Percentiles rank a stretch among this genome's conserved stretches.
phyloP scores from a whole-genome alignment of 805 yeast species.

The Lipomyces sp. region DNA sequence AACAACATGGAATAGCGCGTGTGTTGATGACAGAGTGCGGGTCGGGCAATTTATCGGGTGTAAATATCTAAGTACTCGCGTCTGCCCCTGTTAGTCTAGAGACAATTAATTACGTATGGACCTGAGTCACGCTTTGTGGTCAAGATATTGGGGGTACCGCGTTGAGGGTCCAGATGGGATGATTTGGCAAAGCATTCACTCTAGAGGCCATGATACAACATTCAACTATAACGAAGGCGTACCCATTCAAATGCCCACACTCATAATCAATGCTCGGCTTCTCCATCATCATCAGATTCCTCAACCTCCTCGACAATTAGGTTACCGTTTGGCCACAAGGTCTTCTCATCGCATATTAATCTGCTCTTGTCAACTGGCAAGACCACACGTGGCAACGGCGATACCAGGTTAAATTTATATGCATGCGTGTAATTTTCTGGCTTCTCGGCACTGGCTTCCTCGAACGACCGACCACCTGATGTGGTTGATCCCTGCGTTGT shows the following conservation, averaged over 20 bases:
- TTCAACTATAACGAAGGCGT: too few relatives aligned
- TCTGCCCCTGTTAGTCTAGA: too few relatives aligned
- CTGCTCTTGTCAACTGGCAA: slow-evolving; percentile 45
- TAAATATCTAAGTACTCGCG: too few relatives aligned
- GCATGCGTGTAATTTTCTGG: slow-evolving; percentile 53
- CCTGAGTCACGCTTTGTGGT: too few relatives aligned
- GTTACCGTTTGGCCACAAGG: slow-evolving; percentile 68
- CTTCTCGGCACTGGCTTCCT: slow-evolving; percentile 39
- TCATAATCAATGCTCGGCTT: not conserved
- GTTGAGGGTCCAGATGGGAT: too few relatives aligned
- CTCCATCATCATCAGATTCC: slow-evolving; percentile 29
- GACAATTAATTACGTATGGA: too few relatives aligned
- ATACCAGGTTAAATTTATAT: slow-evolving; percentile 56
- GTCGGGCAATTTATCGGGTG: too few relatives aligned
- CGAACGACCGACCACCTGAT: slow-evolving; percentile 37
- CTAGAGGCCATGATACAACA: too few relatives aligned
- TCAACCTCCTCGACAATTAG: slow-evolving; percentile 55
- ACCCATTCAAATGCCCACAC: not conserved
- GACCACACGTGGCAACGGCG: slow-evolving; percentile 62
- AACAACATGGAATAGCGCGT: too few relatives aligned
- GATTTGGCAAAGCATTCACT: too few relatives aligned
- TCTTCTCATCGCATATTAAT: slow-evolving; percentile 51
- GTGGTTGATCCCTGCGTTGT: slow-evolving; percentile 4
- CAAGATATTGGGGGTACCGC: too few relatives aligned
- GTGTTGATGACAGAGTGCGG: too few relatives aligned